Conservation (phyloP, 2,329 filamentous ascomycete genomes). For the Incumbomyces lentus region DNA sequence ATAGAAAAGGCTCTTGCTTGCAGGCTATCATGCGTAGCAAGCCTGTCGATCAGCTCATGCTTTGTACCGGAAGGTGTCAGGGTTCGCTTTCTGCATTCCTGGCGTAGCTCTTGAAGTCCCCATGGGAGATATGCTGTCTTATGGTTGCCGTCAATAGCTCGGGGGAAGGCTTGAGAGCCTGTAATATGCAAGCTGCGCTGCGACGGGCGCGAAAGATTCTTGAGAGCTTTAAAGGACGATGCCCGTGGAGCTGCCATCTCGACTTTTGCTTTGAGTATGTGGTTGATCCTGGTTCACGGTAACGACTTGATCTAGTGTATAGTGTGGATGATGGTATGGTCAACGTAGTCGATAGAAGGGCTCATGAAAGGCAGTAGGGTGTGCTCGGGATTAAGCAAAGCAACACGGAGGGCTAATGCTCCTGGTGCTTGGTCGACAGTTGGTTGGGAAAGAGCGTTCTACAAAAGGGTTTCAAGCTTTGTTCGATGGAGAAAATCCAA, state of each 20-base stretch:
- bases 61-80: constrained; percentile 38
- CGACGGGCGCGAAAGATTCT: constrained; percentile 29
- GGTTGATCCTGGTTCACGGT: background rate
- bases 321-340: constrained; percentile 19
- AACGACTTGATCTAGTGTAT: constrained; percentile 14
- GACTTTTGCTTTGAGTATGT: background rate
- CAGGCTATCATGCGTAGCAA: constrained; percentile 43
- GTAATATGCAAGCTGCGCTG: constrained; percentile 50
- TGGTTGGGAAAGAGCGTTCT: background rate
- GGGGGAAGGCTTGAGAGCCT: constrained; percentile 45
- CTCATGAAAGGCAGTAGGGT: constrained; percentile 12
- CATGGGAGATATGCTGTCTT: constrained; percentile 43
- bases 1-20: constrained; percentile 46
- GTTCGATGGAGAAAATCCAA: no score
- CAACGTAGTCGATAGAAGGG: constrained; percentile 21
- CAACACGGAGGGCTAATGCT: background rate
- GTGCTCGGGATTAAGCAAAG: background rate
- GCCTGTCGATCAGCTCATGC: constrained; percentile 43
- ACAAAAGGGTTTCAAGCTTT: background rate
- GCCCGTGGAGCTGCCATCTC: constrained; percentile 37
- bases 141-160: constrained; percentile 40
- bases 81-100: constrained; percentile 41
- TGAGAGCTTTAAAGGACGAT: constrained; percentile 35
- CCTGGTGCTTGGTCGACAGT: background rate
- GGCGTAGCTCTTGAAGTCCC: constrained; percentile 41